These are phyloP conservation scores for Candida pseudoviswanathii DNA, from an alignment of 1,139 yeast species.

Conservation along the genomic window DNA sequence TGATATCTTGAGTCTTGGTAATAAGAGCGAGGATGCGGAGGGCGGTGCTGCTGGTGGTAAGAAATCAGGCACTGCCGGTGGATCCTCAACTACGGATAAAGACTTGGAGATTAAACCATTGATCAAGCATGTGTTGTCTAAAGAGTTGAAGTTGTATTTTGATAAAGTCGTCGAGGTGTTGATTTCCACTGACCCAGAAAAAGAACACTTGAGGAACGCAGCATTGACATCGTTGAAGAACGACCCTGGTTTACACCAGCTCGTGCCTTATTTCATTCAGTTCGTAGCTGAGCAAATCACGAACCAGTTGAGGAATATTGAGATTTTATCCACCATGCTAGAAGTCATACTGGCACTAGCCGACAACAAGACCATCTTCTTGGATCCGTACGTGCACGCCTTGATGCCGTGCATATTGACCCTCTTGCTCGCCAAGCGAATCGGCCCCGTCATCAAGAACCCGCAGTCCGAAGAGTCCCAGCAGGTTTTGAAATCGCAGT, in stretches of 20 bases:
- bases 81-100: slow-evolving; percentile 39
- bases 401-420: slow-evolving; percentile 95
- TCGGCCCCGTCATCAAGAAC: slow-evolving; percentile 62
- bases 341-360: slow-evolving; percentile 86
- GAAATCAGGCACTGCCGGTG: not conserved
- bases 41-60: slow-evolving; percentile 22
- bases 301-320: slow-evolving; percentile 76
- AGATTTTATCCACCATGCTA: slow-evolving; percentile 80
- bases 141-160: slow-evolving; percentile 90
- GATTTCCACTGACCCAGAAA: slow-evolving; percentile 57
- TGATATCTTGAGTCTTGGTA: slow-evolving; percentile 36
- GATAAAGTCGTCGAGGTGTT: slow-evolving; percentile 87
- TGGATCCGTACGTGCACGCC: slow-evolving; percentile 96
- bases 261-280: slow-evolving; percentile 94
- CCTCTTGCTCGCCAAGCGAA: slow-evolving; percentile 79
- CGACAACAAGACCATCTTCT: slow-evolving; percentile 80
- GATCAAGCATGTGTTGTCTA: slow-evolving; percentile 95
- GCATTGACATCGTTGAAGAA: slow-evolving; percentile 82
- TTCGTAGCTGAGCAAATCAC: slow-evolving; percentile 96
- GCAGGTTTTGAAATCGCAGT: slow-evolving; percentile 42
- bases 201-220: slow-evolving; percentile 67
- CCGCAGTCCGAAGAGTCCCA: slow-evolving; percentile 23
- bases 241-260: slow-evolving; percentile 96
- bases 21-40: slow-evolving; percentile 22
- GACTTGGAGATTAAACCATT: slow-evolving; percentile 85